phyloP scores from a whole-genome alignment of 2,329 filamentous ascomycete species.

The Periconia macrospinosa region DNA sequence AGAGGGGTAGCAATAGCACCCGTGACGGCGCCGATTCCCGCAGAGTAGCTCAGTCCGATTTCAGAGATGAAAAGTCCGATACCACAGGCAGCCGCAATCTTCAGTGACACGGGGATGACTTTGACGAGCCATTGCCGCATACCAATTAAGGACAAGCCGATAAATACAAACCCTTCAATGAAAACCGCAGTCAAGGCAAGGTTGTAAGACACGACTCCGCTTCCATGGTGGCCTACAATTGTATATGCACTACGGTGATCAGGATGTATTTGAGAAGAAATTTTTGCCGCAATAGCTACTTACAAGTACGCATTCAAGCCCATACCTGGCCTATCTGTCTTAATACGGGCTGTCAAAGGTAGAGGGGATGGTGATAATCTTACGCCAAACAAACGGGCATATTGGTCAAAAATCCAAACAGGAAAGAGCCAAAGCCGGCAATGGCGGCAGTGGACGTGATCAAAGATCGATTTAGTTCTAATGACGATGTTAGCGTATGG shows the following conservation, averaged over 20 bases:
- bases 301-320: slow-evolving; percentile 77
- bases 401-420: slow-evolving; percentile 81
- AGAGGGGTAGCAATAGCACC: slow-evolving; percentile 67
- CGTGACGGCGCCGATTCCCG: slow-evolving; percentile 78
- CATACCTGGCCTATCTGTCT: slow-evolving; percentile 38
- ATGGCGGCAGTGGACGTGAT: slow-evolving; percentile 86
- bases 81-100: slow-evolving; percentile 81
- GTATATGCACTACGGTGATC: slow-evolving; percentile 60
- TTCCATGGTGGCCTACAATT: slow-evolving; percentile 76
- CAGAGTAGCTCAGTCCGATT: slow-evolving; percentile 74
- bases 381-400: slow-evolving; percentile 52
- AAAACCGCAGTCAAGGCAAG: slow-evolving; percentile 85
- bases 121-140: slow-evolving; percentile 87
- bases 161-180: slow-evolving; percentile 83
- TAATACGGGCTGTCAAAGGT: slow-evolving; percentile 7
- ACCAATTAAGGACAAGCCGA: slow-evolving; percentile 75
- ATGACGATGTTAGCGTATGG: slow-evolving; percentile 1
- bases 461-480: slow-evolving; percentile 70
- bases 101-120: slow-evolving; percentile 79
- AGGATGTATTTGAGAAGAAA: neutral
- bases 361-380: slow-evolving; percentile 1
- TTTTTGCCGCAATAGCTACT: neutral
- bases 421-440: slow-evolving; percentile 73
- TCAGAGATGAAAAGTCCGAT: slow-evolving; percentile 81
- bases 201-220: slow-evolving; percentile 70